Conservation (phyloP, 306 rosid species). For the Lablab purpureus region DNA sequence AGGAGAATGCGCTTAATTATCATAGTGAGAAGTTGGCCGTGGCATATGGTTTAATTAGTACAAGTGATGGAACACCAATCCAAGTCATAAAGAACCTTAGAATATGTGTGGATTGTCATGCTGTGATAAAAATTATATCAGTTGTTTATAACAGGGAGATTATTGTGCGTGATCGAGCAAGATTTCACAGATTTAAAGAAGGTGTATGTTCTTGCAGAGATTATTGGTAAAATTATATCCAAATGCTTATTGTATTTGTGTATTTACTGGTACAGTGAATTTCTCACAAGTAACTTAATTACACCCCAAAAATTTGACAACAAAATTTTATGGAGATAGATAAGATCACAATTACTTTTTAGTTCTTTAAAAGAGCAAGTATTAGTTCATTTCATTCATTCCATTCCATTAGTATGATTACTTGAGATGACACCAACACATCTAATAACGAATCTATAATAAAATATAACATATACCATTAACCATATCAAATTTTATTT, state of each 20-base stretch:
- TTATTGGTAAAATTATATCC: slow-evolving; percentile 70
- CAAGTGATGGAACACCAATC: slow-evolving; percentile 67
- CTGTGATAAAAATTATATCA: slow-evolving; percentile 72
- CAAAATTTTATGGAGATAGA: not conserved
- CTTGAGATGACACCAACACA: no score
- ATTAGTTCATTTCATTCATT: no score
- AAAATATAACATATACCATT: no score
- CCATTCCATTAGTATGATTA: no score
- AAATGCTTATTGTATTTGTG: slow-evolving; percentile 1
- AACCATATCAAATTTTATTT: no score
- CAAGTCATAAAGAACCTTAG: slow-evolving; percentile 91
- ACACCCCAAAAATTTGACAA: not conserved
- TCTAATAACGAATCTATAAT: no score
- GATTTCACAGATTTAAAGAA: slow-evolving; percentile 83
- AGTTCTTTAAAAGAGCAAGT: no score
- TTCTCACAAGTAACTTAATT: slow-evolving; percentile 21
- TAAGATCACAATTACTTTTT: not conserved
- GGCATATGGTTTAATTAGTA: slow-evolving; percentile 84
- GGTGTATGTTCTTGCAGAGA: slow-evolving; percentile 89
- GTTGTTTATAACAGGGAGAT: slow-evolving; percentile 74
- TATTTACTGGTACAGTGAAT: slow-evolving; percentile 3
- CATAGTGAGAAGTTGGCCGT: slow-evolving; percentile 94
- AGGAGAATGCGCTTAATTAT: slow-evolving; percentile 77
- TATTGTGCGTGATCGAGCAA: slow-evolving; percentile 80
- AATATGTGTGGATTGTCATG: slow-evolving; percentile 87